Evolutionary conservation across 495 filamentous ascomycete genomes (phyloP).

Genomic region (Aspergillus campestris): DNA sequence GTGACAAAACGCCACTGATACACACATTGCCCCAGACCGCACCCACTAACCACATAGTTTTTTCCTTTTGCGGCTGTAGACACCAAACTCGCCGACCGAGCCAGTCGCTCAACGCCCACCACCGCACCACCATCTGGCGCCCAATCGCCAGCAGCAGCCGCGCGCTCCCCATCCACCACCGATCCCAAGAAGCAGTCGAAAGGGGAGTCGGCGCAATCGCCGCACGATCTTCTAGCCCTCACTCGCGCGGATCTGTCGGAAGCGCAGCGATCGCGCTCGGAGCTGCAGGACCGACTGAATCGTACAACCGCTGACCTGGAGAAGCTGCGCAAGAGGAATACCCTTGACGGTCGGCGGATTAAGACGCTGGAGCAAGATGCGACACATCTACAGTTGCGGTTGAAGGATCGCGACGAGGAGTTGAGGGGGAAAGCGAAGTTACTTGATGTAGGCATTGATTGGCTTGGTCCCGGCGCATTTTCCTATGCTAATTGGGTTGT

Average conservation of each 20-base stretch:
- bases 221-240: conserved; percentile 35
- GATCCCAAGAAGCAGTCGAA: conserved; percentile 18
- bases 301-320: conserved; percentile 52
- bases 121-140: background rate
- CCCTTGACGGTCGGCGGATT: conserved; percentile 49
- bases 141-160: background rate
- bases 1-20: conserved; percentile 4
- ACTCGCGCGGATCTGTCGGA: conserved; percentile 58
- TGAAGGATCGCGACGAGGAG: conserved; percentile 81
- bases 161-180: conserved; percentile 9
- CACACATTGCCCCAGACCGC: background rate
- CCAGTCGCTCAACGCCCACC: conserved; percentile 44
- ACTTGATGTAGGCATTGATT: conserved; percentile 50
- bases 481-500: conserved; percentile 3
- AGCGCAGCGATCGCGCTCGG: conserved; percentile 62
- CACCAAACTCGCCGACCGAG: conserved; percentile 60
- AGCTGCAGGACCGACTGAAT: conserved; percentile 54
- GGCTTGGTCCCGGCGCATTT: background rate
- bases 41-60: background rate
- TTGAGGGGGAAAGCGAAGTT: conserved; percentile 71
- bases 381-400: conserved; percentile 46
- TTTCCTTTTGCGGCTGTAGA: conserved; percentile 42
- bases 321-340: conserved; percentile 48
- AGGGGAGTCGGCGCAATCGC: conserved; percentile 11
- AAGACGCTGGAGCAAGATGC: conserved; percentile 54